Base-by-base conservation (phyloP, 139 green algal genomes). In the Zygnema cylindricum region DNA sequence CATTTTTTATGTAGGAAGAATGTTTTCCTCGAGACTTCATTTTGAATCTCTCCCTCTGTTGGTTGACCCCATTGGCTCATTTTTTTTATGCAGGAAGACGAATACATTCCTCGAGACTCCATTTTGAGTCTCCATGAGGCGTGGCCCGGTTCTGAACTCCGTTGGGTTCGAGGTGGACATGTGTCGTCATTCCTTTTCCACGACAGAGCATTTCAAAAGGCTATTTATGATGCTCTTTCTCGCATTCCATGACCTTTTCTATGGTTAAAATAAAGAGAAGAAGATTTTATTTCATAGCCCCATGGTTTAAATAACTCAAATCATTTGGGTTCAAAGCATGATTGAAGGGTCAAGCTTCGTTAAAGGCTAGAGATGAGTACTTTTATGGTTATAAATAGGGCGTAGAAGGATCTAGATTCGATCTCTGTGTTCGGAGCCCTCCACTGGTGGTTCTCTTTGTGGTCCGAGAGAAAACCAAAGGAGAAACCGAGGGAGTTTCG, bases 141-240 rank as follows among this genome's bases (percentile, higher is more conserved):
- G 2, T 91, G 86, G 86, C 55, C 86, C 2, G 86, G 86, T 23
- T 69, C 76, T 25, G 86, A 91, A 69, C 25, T 91, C 2, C 86
- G 86, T 2, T 91, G 86, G 86, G 86, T 91, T 2, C 21, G 23
- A 11, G 86, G 86, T 91, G 86, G 86, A 36, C 86, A 91, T 69
- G 86, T 91, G 21, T 91, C 86, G 2, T 91, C 86, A 30, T 91
- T 93, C 87, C 43, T 91, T 25, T 71, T 91, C 25, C 86, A 92
- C 23, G 35, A 73, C 35, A 73, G 69, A 3, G 3, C 63, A 7
- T 91, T 91, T 84, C 55, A 41, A 40, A 16, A 69, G 55, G 86
- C 86, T 35, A 91, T 91, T 40, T 23, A 22, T 3, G 86, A 91
- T 92, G 21, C 87, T 7, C 76, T 91, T 30, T 25, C 7, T 35